Base-by-base conservation (phyloP, 2,329 filamentous ascomycete species). In the Penicillium frequentans region DNA sequence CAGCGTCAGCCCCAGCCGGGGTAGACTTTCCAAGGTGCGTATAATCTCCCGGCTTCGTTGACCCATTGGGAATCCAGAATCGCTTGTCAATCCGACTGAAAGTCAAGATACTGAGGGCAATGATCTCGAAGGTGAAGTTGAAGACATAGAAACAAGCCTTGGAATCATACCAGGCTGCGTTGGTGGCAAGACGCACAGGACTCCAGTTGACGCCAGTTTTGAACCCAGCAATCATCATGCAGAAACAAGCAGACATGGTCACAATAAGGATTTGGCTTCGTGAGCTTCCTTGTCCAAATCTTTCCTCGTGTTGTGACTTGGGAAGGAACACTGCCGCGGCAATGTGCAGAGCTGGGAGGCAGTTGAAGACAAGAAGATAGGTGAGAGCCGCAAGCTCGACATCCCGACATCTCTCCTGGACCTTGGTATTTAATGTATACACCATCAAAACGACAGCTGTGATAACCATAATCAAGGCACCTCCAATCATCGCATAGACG, bases 111-210 rank as follows among this genome's bases (percentile, higher is more conserved):
- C 87, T 75, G 52, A 81, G 82, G 5, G 93, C 81, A 37, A 91
- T 85, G 24, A 93, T 77, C 74, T 96, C 92, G 37, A 93, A 79
- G 16, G 77, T 78, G 69, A 90, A 96, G 75, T 90, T 90, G 78
- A 95, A 90, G 68, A 86, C 76, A 77, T 95, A 96, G 78, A 91
- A 96, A 66, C 84, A 85, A 1, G 86, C 83, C 70, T 88, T 90
- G 67, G 78, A 78, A 66, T 91, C 83, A 70, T 87, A 93, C 82
- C 87, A 90, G 5, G 86, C 87, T 2, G 89, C 86, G 56, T 84
- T 43, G 11, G 45, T 77, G 55, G 68, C 65, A 3, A 79, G 84
- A 27, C 81, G 82, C 24, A 77, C 75, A 0, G 78, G 68, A 54
- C 79, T 78, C 73, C 82, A 91, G 27, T 70, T 76, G 1, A 83